These are phyloP conservation scores for Alternaria metachromatica DNA, from an alignment of 2,329 filamentous ascomycete genomes.

Conservation along the genomic window DNA sequence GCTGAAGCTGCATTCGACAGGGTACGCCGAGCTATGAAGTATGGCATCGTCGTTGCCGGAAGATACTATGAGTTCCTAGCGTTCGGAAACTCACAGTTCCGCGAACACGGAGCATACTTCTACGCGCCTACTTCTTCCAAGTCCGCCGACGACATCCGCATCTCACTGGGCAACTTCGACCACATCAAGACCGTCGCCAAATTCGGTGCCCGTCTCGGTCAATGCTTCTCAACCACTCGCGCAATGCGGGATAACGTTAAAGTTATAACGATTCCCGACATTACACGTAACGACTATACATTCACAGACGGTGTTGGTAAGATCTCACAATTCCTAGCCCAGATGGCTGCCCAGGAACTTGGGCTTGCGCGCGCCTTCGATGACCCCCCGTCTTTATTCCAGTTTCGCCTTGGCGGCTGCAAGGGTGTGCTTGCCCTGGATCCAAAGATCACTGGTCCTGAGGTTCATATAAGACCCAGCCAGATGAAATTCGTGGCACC, in stretches of 20 bases:
- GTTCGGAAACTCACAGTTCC: slow-evolving; percentile 93
- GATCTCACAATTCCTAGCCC: slow-evolving; percentile 79
- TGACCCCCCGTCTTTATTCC: slow-evolving; percentile 78
- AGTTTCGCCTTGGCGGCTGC: slow-evolving; percentile 90
- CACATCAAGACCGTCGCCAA: slow-evolving; percentile 87
- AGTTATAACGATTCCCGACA: slow-evolving; percentile 68
- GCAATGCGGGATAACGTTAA: slow-evolving; percentile 71
- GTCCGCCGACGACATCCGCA: slow-evolving; percentile 77
- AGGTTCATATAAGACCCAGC: slow-evolving; percentile 80
- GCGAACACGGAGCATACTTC: slow-evolving; percentile 91
- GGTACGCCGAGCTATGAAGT: slow-evolving; percentile 71
- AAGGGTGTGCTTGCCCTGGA: slow-evolving; percentile 88
- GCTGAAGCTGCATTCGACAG: slow-evolving; percentile 72
- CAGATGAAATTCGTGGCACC: slow-evolving; percentile 84
- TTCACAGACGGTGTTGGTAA: slow-evolving; percentile 96
- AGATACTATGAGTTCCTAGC: slow-evolving; percentile 88
- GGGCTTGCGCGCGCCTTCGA: slow-evolving; percentile 61
- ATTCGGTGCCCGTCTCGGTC: slow-evolving; percentile 85
- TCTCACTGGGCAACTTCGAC: slow-evolving; percentile 85
- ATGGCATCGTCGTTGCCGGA: slow-evolving; percentile 83
- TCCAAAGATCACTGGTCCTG: slow-evolving; percentile 67
- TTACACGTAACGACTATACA: slow-evolving; percentile 70
- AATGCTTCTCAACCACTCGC: slow-evolving; percentile 93
- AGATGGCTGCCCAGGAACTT: slow-evolving; percentile 75
- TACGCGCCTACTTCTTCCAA: slow-evolving; percentile 75